Evolutionary conservation across 2,329 filamentous ascomycete species (phyloP).

Genomic region (Exserohilum turcica): DNA sequence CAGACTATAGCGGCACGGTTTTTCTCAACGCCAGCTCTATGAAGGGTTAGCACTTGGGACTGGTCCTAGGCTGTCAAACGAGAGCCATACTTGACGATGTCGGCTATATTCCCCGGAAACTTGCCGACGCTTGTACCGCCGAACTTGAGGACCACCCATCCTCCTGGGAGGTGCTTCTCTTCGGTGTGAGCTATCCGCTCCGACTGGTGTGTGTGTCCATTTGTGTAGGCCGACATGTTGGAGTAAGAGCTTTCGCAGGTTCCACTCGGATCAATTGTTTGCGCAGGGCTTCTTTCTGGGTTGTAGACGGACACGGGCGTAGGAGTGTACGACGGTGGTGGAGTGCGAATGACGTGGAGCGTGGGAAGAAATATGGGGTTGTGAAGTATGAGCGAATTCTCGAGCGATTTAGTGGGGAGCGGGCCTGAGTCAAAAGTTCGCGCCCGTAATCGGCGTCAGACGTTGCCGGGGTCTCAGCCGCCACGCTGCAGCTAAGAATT

Average conservation of each 20-base stretch:
- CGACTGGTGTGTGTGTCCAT: constrained; percentile 42
- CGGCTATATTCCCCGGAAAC: constrained; percentile 68
- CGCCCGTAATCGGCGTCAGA: constrained; percentile 12
- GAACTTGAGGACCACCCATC: constrained; percentile 93
- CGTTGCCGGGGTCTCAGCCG: constrained; percentile 1
- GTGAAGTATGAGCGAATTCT: constrained; percentile 16
- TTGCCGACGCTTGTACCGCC: constrained; percentile 96
- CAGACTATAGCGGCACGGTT: constrained; percentile 90
- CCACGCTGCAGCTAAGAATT: constrained; percentile 6
- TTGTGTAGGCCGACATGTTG: constrained; percentile 36
- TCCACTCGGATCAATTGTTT: background rate
- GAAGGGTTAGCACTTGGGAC: constrained; percentile 49
- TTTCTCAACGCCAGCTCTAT: constrained; percentile 60
- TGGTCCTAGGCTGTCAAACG: background rate
- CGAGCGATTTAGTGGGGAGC: constrained; percentile 12
- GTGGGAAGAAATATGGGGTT: constrained; percentile 13
- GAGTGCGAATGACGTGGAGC: constrained; percentile 5
- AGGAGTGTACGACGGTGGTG: background rate
- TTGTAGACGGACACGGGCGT: background rate
- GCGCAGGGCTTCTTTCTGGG: background rate
- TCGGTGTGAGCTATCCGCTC: constrained; percentile 49
- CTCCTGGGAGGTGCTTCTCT: constrained; percentile 57
- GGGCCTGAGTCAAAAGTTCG: constrained; percentile 20
- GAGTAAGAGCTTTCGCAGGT: background rate
- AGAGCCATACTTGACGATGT: constrained; percentile 63